Conservation (phyloP, 2,329 filamentous ascomycete species). For the Penicillium sp. region DNA sequence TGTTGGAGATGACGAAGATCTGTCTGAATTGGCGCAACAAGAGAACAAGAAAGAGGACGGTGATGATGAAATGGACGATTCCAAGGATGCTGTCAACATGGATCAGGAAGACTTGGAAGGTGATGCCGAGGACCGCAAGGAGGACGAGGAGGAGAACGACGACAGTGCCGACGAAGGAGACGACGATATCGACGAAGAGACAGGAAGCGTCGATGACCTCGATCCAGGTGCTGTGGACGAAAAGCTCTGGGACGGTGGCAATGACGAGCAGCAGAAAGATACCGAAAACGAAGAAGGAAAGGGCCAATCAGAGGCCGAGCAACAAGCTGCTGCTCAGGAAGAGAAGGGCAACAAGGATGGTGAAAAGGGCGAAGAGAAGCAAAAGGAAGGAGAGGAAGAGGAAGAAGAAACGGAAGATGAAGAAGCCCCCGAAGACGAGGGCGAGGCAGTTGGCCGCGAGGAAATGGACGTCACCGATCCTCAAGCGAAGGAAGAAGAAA, state of each 20-base stretch:
- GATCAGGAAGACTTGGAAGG: constrained; percentile 86
- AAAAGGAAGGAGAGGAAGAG: constrained; percentile 46
- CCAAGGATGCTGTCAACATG: constrained; percentile 44
- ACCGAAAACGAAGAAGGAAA: constrained; percentile 65
- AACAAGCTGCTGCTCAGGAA: constrained; percentile 52
- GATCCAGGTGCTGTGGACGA: constrained; percentile 88
- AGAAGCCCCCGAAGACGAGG: constrained; percentile 49
- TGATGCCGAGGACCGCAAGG: constrained; percentile 56
- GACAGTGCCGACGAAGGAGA: constrained; percentile 56
- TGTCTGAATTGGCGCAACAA: constrained; percentile 83
- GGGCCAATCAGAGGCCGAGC: constrained; percentile 45
- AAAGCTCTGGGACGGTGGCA: constrained; percentile 92
- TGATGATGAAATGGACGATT: constrained; percentile 38
- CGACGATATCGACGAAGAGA: constrained; percentile 74
- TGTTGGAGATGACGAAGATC: constrained; percentile 82
- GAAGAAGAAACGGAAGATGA: constrained; percentile 52
- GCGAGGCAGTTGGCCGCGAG: constrained; percentile 54
- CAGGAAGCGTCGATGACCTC: constrained; percentile 81
- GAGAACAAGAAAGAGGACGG: constrained; percentile 52
- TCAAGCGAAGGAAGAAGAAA: constrained; percentile 70
- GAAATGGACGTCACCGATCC: constrained; percentile 61
- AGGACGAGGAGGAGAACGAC: constrained; percentile 47
- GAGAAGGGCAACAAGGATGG: constrained; percentile 38
- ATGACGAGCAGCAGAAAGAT: constrained; percentile 57
- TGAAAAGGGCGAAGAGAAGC: constrained; percentile 38